phyloP scores from a whole-genome alignment of 768 basidiomycete genomes.

The Kwoniella botswanensis region DNA sequence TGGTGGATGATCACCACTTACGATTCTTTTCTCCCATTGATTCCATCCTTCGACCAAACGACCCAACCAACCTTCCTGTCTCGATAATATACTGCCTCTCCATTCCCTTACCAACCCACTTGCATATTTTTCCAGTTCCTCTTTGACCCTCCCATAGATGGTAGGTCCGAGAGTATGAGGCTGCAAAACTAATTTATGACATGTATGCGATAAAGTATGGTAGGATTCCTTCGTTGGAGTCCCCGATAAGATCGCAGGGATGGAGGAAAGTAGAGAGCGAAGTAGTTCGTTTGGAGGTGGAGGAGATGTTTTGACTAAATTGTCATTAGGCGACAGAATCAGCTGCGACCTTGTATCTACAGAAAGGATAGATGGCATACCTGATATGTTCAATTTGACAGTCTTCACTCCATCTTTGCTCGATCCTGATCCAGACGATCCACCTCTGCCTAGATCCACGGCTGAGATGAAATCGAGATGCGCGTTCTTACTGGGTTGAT shows the following conservation, averaged over 20 bases:
- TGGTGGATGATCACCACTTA: constrained; percentile 19
- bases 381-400: constrained; percentile 26
- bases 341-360: not conserved
- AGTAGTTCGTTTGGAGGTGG: constrained; percentile 31
- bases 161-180: constrained; percentile 41
- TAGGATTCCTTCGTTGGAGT: constrained; percentile 30
- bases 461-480: constrained; percentile 42
- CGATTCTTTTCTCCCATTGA: constrained; percentile 36
- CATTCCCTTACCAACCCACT: constrained; percentile 36
- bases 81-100: constrained; percentile 40
- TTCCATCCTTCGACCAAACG: constrained; percentile 37
- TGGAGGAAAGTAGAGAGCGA: constrained; percentile 21
- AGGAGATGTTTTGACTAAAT: constrained; percentile 1
- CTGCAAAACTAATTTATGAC: constrained; percentile 37
- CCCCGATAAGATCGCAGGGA: constrained; percentile 37
- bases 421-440: constrained; percentile 10
- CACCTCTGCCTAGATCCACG: constrained; percentile 17
- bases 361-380: constrained; percentile 7
- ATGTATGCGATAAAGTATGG: constrained; percentile 40
- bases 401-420: constrained; percentile 24
- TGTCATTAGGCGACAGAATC: not conserved
- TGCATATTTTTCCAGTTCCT: constrained; percentile 39
- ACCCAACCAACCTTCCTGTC: constrained; percentile 38
- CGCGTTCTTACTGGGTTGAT: constrained; percentile 42
- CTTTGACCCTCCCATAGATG: constrained; percentile 36